A percentile compares a stretch with the other conserved stretches of the same genome.
Evolutionary conservation across 495 filamentous ascomycete genomes (phyloP).

Genomic region (Aspergillus bridgeri): DNA sequence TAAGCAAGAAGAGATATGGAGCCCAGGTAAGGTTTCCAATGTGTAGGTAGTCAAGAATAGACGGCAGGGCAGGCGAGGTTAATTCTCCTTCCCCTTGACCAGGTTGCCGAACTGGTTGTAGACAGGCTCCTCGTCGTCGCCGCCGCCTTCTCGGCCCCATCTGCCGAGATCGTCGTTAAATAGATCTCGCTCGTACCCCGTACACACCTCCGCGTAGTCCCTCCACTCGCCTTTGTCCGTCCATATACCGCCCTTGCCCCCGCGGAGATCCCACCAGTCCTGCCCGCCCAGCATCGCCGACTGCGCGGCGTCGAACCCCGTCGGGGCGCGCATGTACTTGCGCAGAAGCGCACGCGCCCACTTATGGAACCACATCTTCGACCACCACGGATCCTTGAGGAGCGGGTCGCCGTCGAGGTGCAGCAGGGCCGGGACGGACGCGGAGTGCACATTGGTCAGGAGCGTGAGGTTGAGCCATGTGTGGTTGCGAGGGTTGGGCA

Average conservation of each 20-base stretch:
- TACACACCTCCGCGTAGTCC: slow-evolving; percentile 52
- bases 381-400: slow-evolving; percentile 47
- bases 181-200: slow-evolving; percentile 44
- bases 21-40: too few relatives aligned
- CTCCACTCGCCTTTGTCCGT: slow-evolving; percentile 54
- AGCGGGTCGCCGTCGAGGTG: slow-evolving; percentile 48
- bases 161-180: slow-evolving; percentile 45
- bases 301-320: slow-evolving; percentile 41
- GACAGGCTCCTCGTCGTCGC: slow-evolving; percentile 59
- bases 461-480: slow-evolving; percentile 51
- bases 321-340: slow-evolving; percentile 45
- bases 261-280: slow-evolving; percentile 51
- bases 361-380: slow-evolving; percentile 55
- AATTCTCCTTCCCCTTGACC: slow-evolving; percentile 36
- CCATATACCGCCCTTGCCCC: slow-evolving; percentile 59
- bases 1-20: not conserved
- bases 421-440: slow-evolving; percentile 45
- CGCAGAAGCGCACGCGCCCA: slow-evolving; percentile 51
- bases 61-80: not conserved
- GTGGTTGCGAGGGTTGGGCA: slow-evolving; percentile 32
- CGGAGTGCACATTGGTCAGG: slow-evolving; percentile 51
- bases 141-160: slow-evolving; percentile 59
- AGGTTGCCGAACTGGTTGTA: slow-evolving; percentile 44
- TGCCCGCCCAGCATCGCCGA: slow-evolving; percentile 47
- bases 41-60: not conserved